Evolutionary conservation across 2,329 filamentous ascomycete genomes (phyloP), one percentile per base, ranked within the genome.

Genomic region (Ilyonectria sp.): DNA sequence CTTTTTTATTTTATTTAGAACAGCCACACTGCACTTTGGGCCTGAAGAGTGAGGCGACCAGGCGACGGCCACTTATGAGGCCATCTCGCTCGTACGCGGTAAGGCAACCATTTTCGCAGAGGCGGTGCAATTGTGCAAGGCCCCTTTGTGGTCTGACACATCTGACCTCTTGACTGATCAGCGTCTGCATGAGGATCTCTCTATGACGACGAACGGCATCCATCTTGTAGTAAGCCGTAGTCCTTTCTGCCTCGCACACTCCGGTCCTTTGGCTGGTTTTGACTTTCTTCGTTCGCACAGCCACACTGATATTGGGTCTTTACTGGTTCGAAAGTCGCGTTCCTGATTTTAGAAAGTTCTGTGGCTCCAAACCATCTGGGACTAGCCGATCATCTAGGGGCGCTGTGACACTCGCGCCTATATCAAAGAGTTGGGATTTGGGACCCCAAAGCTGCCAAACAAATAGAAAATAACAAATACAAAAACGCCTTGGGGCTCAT

Each of bases 71-170:
- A 13, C 17, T 57, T 19, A 17, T 46, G 40, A 58, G 55, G 55
- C 40, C 44, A 31, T 59, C 47, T 43, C 50, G 10, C 50, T 50
- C 23, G 26, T 21, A 19, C 9, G n/a, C 17, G 17, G 49, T 21
- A 21, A 53, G 43, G 57, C 54, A 57, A 29, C 47, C 44, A 31
- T 13, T n/a, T 19, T 58, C 37, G 57, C 23, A 47, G 63, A 62
- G 63, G 63, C 63, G 59, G 63, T 66, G 63, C 63, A 66, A 21
- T 35, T 53, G 26, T 52, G 31, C 63, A 58, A 43, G 63, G 63
- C 61, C 31, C 63, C 53, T 54, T 66, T 61, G 53, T 58, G 53
- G 53, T 66, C 63, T 66, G 58, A 66, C 58, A 53, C 29, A 35
- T 37, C 50, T 53, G 29, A 21, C 49, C 35, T 26, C 49, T 52